These are phyloP conservation scores for Alnus glutinosa DNA, from an alignment of 306 rosid genomes.

Conservation along the genomic window DNA sequence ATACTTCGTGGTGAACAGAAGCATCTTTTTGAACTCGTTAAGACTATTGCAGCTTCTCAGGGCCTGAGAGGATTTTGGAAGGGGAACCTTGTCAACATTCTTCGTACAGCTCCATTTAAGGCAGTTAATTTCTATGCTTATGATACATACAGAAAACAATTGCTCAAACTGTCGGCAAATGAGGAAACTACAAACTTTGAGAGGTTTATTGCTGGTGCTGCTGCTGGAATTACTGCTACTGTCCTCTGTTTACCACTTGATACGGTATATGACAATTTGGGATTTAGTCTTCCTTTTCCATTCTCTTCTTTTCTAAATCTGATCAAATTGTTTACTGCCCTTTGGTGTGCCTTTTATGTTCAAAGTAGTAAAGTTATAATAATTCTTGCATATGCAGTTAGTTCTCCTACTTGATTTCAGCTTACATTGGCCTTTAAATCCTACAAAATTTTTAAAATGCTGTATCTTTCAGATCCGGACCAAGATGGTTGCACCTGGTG, in stretches of 20 bases:
- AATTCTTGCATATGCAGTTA: background rate
- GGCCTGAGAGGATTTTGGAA: conserved; percentile 97
- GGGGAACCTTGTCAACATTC: conserved; percentile 87
- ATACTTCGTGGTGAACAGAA: conserved; percentile 82
- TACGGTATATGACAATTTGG: conserved; percentile 60
- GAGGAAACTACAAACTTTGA: conserved; percentile 81
- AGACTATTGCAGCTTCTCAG: conserved; percentile 68
- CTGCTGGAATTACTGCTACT: conserved; percentile 88
- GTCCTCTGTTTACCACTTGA: conserved; percentile 89
- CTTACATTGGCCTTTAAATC: conserved; percentile 16
- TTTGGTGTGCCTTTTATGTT: background rate
- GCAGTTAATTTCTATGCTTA: conserved; percentile 89
- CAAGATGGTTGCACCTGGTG: conserved; percentile 92
- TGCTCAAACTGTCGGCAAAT: conserved; percentile 67
- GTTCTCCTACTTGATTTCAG: conserved; percentile 2
- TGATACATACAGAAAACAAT: conserved; percentile 86
- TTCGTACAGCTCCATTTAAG: conserved; percentile 95
- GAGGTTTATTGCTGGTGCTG: conserved; percentile 97
- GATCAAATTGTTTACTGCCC: background rate
- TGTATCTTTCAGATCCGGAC: conserved; percentile 76
- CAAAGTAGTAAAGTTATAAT: no score
- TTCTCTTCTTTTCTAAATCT: background rate
- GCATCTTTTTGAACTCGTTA: conserved; percentile 63
- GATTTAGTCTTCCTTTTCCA: background rate
- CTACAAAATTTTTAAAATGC: conserved; percentile 3